Conservation (phyloP, 2,329 filamentous ascomycete genomes). For the Beauveria australis region DNA sequence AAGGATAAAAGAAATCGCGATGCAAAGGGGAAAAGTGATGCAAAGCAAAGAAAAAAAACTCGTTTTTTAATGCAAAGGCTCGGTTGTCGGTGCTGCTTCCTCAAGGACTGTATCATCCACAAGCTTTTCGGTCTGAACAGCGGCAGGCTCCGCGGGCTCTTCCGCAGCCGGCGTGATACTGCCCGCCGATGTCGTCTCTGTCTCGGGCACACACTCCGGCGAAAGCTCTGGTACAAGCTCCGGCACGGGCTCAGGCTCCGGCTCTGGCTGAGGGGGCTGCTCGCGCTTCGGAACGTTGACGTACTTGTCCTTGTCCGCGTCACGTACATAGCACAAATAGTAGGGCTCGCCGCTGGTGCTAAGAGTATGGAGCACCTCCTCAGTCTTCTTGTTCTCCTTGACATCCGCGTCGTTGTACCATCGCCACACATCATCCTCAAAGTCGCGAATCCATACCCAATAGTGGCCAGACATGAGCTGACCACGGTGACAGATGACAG, state of each 20-base stretch:
- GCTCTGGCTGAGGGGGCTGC: neutral
- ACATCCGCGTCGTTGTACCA: slow-evolving; percentile 90
- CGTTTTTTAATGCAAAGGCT: neutral
- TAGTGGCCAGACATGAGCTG: slow-evolving; percentile 74
- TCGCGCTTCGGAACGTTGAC: slow-evolving; percentile 37
- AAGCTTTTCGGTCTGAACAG: slow-evolving; percentile 9
- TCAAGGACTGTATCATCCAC: neutral
- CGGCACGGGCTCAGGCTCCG: slow-evolving; percentile 1
- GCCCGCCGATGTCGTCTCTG: neutral
- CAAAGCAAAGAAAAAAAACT: neutral
- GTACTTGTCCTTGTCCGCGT: slow-evolving; percentile 49
- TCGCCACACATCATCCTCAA: slow-evolving; percentile 72
- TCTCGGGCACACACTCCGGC: neutral
- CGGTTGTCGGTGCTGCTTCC: neutral
- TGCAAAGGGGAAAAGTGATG: too few species aligned
- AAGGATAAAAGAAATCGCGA: neutral
- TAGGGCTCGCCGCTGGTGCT: slow-evolving; percentile 68
- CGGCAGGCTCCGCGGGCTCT: slow-evolving; percentile 12
- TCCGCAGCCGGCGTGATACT: neutral
- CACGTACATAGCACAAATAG: slow-evolving; percentile 75
- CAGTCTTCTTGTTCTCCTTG: slow-evolving; percentile 54
- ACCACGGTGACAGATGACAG: slow-evolving; percentile 86
- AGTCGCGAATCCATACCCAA: slow-evolving; percentile 94
- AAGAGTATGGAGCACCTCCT: slow-evolving; percentile 61
- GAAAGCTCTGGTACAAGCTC: neutral